A percentile compares a stretch with the other conserved stretches of the same genome.
Conservation (phyloP, 2,329 filamentous ascomycete genomes). For the Diaporthe ilicicola region DNA sequence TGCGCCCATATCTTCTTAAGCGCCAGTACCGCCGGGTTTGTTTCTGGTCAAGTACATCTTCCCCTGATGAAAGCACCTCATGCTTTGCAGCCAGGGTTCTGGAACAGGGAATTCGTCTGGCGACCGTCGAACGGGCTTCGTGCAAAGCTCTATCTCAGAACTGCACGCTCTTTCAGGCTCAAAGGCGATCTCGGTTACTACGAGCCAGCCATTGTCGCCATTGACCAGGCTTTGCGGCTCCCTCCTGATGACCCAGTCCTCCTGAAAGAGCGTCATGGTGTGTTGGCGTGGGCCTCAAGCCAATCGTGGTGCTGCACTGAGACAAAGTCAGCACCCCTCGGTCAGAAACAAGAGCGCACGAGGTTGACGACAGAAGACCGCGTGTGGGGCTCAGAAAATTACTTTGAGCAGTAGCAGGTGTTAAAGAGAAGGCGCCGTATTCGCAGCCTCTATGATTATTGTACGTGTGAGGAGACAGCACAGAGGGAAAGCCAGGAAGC, state of each 20-base stretch:
- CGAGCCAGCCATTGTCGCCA: rapidly evolving
- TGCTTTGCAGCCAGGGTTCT: not conserved
- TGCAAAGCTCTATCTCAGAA: not conserved
- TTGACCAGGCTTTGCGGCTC: not conserved
- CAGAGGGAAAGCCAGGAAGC: not conserved
- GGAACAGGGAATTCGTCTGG: not conserved
- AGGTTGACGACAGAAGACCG: not conserved
- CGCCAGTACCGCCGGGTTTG: no score
- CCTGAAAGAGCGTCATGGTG: not conserved
- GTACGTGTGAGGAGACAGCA: no score
- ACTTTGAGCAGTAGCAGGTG: no score
- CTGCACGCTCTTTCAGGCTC: not conserved
- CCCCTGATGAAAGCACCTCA: not conserved
- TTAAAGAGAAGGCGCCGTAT: no score
- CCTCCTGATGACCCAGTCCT: not conserved
- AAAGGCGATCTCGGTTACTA: rapidly evolving
- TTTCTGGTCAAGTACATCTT: not conserved
- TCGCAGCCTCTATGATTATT: no score
- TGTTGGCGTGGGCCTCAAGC: not conserved
- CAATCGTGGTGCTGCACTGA: not conserved
- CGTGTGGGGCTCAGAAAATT: not conserved
- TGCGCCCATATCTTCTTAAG: not conserved
- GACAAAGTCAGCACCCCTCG: no score
- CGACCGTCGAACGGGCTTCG: not conserved
- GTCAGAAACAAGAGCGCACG: not conserved